Percentiles rank a stretch among this genome's conserved stretches.
These are phyloP conservation scores for Trichoderma orchidacearum DNA, from an alignment of 495 filamentous ascomycete species.

Conservation along the genomic window DNA sequence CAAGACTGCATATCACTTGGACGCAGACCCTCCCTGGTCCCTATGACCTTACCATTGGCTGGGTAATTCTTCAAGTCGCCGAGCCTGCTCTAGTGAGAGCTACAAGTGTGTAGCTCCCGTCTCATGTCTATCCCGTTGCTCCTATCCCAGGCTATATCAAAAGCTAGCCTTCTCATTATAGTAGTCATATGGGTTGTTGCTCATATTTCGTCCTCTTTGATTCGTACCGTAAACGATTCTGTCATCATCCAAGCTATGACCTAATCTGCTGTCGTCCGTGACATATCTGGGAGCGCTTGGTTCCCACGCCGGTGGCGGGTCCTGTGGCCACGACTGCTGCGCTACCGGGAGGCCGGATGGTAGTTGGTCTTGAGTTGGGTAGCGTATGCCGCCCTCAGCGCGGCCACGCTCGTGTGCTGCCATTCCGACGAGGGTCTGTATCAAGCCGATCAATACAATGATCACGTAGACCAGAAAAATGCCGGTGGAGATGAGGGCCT, in stretches of 20 bases:
- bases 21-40: neutral
- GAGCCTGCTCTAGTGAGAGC: neutral
- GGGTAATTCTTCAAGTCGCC: neutral
- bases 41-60: neutral
- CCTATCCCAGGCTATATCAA: neutral
- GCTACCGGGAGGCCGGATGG: neutral
- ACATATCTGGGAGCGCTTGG: neutral
- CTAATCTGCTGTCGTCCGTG: neutral
- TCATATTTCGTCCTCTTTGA: neutral
- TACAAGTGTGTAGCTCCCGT: neutral
- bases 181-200: neutral
- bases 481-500: constrained; percentile 61
- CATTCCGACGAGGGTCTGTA: constrained; percentile 45
- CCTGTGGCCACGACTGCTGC: neutral
- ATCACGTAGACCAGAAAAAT: constrained; percentile 65
- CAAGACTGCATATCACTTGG: neutral
- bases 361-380: constrained; percentile 1
- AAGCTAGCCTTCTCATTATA: neutral
- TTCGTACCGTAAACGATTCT: neutral
- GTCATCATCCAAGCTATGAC: neutral
- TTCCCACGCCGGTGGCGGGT: neutral
- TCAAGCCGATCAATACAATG: constrained; percentile 57
- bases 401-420: constrained; percentile 34
- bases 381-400: constrained; percentile 31
- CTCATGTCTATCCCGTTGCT: neutral